Evolutionary conservation across 2,329 filamentous ascomycete genomes (phyloP), one percentile per base, ranked within the genome.

Genomic region (Sporothrix schenckii): DNA sequence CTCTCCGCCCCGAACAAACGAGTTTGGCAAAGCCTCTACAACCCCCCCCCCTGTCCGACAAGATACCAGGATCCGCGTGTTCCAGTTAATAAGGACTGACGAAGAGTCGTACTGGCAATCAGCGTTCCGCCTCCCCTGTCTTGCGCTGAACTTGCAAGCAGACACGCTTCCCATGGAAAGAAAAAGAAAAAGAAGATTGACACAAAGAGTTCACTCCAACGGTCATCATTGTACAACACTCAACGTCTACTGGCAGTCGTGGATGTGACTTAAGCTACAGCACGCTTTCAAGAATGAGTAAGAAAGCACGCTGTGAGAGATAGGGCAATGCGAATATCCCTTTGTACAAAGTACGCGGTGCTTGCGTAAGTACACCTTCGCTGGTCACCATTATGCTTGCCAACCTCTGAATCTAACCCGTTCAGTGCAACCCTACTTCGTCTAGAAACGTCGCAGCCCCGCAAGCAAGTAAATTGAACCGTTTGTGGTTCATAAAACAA

Each of bases 41-140:
- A 34, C 34, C 9, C 34, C 34, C 34, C 4, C 49, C 68, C 68
- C 68, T 66, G 53, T 30, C 53, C 61, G 34, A 41, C 44, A 63
- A 47, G 70, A 66, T 61, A 61, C 53, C 70, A 58, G 60, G 67
- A 71, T 71, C 66, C 13, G 44, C 39, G 44, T 21, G 30, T 56
- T 53, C 39, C 61, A 44, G 47, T 68, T 72, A 65, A 66, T 66
- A 66, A 66, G 34, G 61, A 50, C 69, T 63, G 70, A 71, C 69
- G 54, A 56, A 68, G 69, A 54, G 70, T 71, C 16, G 65, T 44
- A 70, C 19, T 61, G 50, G 34, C 61, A 67, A 54, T 69, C 61
- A 58, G 50, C 34, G 30, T 60, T 53, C 53, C 61, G 61, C 14
- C 39, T 58, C 66, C 47, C 60, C 60, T 39, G 27, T 21, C 9